These are phyloP conservation scores for Umbelopsis isabellina DNA, from an alignment of 192 early-diverging fungal species.

Conservation along the genomic window DNA sequence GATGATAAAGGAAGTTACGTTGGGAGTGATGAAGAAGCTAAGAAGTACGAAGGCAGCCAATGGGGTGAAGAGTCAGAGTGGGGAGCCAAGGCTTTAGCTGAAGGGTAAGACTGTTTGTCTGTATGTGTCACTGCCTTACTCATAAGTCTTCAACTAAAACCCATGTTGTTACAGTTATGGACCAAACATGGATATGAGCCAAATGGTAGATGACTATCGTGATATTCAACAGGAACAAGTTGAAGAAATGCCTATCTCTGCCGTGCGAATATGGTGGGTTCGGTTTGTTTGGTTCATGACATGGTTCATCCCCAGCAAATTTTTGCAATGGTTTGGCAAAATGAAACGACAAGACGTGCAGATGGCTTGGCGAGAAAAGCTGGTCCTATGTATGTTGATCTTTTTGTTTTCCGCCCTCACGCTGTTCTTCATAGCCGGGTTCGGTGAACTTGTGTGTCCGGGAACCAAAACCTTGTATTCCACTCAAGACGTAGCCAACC, in stretches of 20 bases:
- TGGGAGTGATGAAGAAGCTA: conserved; percentile 39
- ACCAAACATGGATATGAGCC: conserved; percentile 39
- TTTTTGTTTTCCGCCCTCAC: conserved; percentile 73
- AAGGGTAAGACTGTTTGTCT: conserved; percentile 38
- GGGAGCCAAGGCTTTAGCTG: conserved; percentile 28
- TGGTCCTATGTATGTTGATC: conserved; percentile 83
- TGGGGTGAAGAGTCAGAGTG: conserved; percentile 42
- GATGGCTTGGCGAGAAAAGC: conserved; percentile 97
- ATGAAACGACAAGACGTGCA: conserved; percentile 90
- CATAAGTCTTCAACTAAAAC: background rate
- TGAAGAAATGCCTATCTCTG: conserved; percentile 53
- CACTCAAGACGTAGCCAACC: conserved; percentile 58
- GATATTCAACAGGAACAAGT: conserved; percentile 43
- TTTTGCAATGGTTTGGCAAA: conserved; percentile 58
- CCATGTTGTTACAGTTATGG: conserved; percentile 24
- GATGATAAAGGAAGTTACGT: conserved; percentile 27
- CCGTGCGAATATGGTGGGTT: conserved; percentile 65
- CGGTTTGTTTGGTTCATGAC: conserved; percentile 80
- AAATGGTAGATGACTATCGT: conserved; percentile 47
- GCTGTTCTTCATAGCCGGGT: conserved; percentile 87
- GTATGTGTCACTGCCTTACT: background rate
- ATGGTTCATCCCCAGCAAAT: conserved; percentile 77
- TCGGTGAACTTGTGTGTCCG: conserved; percentile 85
- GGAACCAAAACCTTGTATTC: conserved; percentile 64
- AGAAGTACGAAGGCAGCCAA: conserved; percentile 37